A percentile compares a stretch with the other conserved stretches of the same genome.
Conservation (phyloP, 1,139 yeast species). For the Magnusiomyces fungicola region DNA sequence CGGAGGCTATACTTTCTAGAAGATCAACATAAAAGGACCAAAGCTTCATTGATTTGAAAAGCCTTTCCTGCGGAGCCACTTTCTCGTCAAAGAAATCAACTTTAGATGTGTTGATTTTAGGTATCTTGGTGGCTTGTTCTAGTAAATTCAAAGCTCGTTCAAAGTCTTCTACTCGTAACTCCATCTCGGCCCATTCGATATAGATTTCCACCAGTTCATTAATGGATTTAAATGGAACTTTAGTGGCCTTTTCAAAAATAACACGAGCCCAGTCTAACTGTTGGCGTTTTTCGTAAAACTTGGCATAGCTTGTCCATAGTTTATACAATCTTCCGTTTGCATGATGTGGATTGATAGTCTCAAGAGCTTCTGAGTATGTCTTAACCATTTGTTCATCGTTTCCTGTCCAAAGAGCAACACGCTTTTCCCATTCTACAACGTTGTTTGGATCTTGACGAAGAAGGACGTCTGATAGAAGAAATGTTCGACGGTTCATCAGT, state of each 20-base stretch:
- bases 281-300: slow-evolving; percentile 48
- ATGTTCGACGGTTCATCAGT: slow-evolving; percentile 47
- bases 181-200: slow-evolving; percentile 66
- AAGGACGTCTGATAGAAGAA: slow-evolving; percentile 57
- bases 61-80: slow-evolving; percentile 48
- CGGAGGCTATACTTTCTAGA: slow-evolving; percentile 52
- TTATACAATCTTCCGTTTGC: slow-evolving; percentile 36
- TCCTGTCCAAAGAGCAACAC: slow-evolving; percentile 42
- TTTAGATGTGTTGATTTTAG: slow-evolving; percentile 27
- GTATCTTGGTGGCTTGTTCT: slow-evolving; percentile 44
- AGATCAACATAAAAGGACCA: slow-evolving; percentile 76
- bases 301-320: slow-evolving; percentile 68
- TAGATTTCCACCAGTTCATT: slow-evolving; percentile 65
- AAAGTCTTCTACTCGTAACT: slow-evolving; percentile 44
- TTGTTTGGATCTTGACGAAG: slow-evolving; percentile 57
- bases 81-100: slow-evolving; percentile 40
- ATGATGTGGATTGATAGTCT: slow-evolving; percentile 56
- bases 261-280: slow-evolving; percentile 57
- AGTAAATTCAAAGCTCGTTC: slow-evolving; percentile 49
- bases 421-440: slow-evolving; percentile 60
- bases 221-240: slow-evolving; percentile 58
- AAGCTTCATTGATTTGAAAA: slow-evolving; percentile 53
- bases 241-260: slow-evolving; percentile 57
- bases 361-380: slow-evolving; percentile 60
- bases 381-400: slow-evolving; percentile 41